phyloP scores from a whole-genome alignment of 2,329 filamentous ascomycete species.

The Endothia cerciana region DNA sequence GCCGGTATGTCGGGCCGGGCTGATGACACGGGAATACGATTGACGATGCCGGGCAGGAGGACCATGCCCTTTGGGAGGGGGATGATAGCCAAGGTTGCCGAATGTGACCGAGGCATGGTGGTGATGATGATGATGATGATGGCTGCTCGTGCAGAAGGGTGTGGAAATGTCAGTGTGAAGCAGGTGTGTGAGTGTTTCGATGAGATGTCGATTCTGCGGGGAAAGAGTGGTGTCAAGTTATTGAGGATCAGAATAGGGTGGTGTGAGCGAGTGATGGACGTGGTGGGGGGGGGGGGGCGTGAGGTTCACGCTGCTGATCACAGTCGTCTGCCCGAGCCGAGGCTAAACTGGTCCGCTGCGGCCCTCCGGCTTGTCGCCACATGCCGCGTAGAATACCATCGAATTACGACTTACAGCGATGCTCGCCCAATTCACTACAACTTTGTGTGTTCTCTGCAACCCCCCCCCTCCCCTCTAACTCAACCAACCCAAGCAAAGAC shows the following conservation, averaged over 20 bases:
- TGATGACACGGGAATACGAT: slow-evolving; percentile 80
- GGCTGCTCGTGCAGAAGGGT: background rate
- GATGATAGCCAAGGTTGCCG: slow-evolving; percentile 71
- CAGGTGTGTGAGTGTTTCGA: background rate
- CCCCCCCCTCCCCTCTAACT: background rate
- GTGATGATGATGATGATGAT: background rate
- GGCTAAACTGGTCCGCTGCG: background rate
- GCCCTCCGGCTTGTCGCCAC: background rate
- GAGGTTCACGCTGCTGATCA: background rate
- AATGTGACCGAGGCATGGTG: slow-evolving; percentile 42
- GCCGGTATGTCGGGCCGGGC: slow-evolving; percentile 86
- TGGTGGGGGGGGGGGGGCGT: background rate
- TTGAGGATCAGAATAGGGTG: background rate
- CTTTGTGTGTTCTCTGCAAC: no score
- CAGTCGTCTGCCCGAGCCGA: background rate
- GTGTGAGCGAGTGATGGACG: background rate
- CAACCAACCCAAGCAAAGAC: no score
- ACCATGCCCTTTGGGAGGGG: slow-evolving; percentile 80
- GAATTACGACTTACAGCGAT: background rate
- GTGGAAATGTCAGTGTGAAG: background rate
- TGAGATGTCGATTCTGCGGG: no score
- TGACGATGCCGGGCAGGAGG: slow-evolving; percentile 81
- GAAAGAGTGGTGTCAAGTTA: background rate
- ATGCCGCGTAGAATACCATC: slow-evolving; percentile 6
- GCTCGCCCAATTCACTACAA: no score